Base-by-base conservation (phyloP, 2,329 filamentous ascomycete genomes). In the Paraconiothyrium sp. region DNA sequence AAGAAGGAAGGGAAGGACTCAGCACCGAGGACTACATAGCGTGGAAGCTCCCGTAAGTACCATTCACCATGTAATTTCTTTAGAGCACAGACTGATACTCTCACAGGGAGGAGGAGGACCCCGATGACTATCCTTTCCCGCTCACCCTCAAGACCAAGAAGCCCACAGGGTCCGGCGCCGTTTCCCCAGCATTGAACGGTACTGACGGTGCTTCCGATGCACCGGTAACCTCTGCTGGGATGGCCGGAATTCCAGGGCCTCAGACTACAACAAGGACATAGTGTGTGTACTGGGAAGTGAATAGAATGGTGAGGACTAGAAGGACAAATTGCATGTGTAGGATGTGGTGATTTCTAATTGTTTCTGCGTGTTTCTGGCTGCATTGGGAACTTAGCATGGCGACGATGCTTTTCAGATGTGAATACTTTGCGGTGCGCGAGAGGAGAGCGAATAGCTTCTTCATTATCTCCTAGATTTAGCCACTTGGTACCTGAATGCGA, bases 21-120 rank as follows among this genome's bases (percentile, higher is more conserved):
- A 95, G 86, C 82, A 98, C 95, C 0, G 95, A 99, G 81, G 95
- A 99, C 76, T 98, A 99, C 79, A 93, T 98, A 74, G 92, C 94
- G 35, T 99, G 95, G 95, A 97, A 96, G 82, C 84, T 98, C 61
- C 95, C 94, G 91, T 98, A 87, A 91, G 94, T 93, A 59, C 39
- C 39, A n/a, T 41, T 16, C 39, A 6, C 24, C n/a, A 35, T 16
- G 39, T 37, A 47, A 20, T 20, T 20, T 20, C 20, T 20, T 20
- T 20, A 11, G 47, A 51, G 79, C 81, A 72, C 82, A 57, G 56
- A 4, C 11, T 41, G 22, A 43, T 41, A 66, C 9, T 14, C 13
- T 32, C n/a, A 62, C 72, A 96, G 93, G 81, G 93, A 95, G 79
- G 94, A 97, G 78, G 95, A 98, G 83, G 95, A 98, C 70, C 88